Evolutionary conservation across 768 basidiomycete genomes (phyloP).

Genomic region (Tulasnella sp.): DNA sequence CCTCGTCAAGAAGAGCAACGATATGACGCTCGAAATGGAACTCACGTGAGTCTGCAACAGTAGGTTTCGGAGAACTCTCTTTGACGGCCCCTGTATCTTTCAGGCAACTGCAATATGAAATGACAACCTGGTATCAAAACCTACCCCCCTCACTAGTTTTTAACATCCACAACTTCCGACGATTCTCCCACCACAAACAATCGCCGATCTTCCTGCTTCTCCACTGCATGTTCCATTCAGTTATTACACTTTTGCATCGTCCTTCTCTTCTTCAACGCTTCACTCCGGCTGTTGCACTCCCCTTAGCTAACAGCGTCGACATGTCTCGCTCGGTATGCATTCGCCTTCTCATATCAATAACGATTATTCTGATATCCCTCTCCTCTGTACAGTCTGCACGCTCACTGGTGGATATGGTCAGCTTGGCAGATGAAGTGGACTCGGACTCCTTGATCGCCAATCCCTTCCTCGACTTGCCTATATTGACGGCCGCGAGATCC

Average conservation of each 20-base stretch:
- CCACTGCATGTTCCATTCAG: constrained; percentile 39
- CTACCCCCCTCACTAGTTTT: constrained; percentile 36
- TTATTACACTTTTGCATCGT: constrained; percentile 37
- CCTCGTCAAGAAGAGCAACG: constrained; percentile 35
- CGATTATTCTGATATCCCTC: background rate
- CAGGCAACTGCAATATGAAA: constrained; percentile 38
- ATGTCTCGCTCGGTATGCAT: constrained; percentile 36
- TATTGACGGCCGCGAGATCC: constrained; percentile 36
- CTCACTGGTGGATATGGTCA: constrained; percentile 38
- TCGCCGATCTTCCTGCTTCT: constrained; percentile 37
- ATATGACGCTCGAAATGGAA: constrained; percentile 35
- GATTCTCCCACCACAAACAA: constrained; percentile 36
- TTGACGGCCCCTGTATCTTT: background rate
- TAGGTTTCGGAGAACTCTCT: background rate
- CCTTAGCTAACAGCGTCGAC: constrained; percentile 36
- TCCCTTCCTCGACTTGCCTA: constrained; percentile 38
- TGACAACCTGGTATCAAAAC: constrained; percentile 37
- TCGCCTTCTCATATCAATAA: background rate
- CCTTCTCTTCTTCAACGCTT: constrained; percentile 37
- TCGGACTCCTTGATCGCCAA: constrained; percentile 35
- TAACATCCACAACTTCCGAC: constrained; percentile 38
- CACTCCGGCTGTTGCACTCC: constrained; percentile 36
- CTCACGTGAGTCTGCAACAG: constrained; percentile 30
- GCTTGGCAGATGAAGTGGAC: constrained; percentile 36
- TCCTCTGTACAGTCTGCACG: constrained; percentile 35